Conservation (phyloP, 2,329 filamentous ascomycete genomes). For the Alternaria gansuensis region DNA sequence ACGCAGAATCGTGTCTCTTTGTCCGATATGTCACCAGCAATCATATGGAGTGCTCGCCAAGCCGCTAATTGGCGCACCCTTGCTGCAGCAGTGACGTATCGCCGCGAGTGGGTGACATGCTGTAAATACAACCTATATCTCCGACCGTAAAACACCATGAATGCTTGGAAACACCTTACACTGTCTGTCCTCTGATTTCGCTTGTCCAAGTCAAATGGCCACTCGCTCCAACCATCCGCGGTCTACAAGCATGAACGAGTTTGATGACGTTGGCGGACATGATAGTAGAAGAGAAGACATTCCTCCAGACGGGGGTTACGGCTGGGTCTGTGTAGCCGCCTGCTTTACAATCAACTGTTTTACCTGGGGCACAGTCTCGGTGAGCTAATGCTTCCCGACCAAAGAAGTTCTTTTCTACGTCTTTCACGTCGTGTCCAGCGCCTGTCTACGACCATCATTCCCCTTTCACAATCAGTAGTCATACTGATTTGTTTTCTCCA, state of each 20-base stretch:
- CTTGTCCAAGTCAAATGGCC: neutral
- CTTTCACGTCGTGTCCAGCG: neutral
- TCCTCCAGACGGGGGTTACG: conserved; percentile 30
- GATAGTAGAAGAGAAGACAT: neutral
- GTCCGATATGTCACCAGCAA: neutral
- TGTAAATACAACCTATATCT: neutral
- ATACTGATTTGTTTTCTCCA: neutral
- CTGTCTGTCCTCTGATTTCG: neutral
- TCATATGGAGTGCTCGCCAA: neutral
- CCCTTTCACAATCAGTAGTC: neutral
- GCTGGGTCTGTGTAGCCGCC: conserved; percentile 28
- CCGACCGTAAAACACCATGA: neutral
- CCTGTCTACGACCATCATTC: neutral
- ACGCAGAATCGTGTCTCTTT: neutral
- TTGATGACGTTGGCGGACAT: neutral
- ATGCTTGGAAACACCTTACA: neutral
- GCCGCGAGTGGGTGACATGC: neutral
- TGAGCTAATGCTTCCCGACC: conserved; percentile 5
- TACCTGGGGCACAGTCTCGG: conserved; percentile 34
- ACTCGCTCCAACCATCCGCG: conserved; percentile 15
- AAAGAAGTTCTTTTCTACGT: neutral
- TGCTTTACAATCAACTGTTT: conserved; percentile 21
- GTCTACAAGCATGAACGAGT: conserved; percentile 9
- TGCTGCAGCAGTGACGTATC: neutral
- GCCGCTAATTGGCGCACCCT: neutral